phyloP scores from a whole-genome alignment of 345 rosid species.

The Alliaria petiolata region DNA sequence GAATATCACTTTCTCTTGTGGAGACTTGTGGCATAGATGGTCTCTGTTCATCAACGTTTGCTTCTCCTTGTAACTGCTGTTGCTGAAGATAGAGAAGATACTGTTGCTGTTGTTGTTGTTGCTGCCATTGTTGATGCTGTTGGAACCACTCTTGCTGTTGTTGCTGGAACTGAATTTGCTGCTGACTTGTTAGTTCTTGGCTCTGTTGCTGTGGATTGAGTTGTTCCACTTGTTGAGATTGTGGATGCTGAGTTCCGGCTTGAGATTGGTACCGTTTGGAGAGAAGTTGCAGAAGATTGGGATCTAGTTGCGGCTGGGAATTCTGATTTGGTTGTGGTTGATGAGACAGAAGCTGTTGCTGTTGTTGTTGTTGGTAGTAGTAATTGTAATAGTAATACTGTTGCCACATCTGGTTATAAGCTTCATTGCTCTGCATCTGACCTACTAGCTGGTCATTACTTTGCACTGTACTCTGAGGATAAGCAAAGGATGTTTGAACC shows the following conservation, averaged over 20 bases:
- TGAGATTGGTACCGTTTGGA: slow-evolving; percentile 32
- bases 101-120: slow-evolving; percentile 12
- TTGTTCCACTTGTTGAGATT: slow-evolving; percentile 34
- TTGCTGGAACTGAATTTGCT: slow-evolving; percentile 34
- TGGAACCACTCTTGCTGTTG: slow-evolving; percentile 38
- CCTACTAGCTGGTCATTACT: slow-evolving; percentile 42
- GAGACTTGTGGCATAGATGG: slow-evolving; percentile 27
- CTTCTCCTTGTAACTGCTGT: slow-evolving; percentile 33
- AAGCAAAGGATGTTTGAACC: slow-evolving; percentile 35
- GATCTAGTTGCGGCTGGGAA: slow-evolving; percentile 31
- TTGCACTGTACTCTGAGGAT: slow-evolving; percentile 42
- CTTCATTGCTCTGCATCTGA: slow-evolving; percentile 46
- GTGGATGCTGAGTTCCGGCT: slow-evolving; percentile 7
- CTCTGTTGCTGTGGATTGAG: slow-evolving; percentile 27
- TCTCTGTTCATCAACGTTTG: slow-evolving; percentile 28
- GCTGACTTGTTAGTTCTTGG: slow-evolving; percentile 45
- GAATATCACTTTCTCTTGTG: slow-evolving; percentile 10
- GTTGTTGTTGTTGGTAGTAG: slow-evolving; percentile 45
- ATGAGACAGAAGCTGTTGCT: slow-evolving; percentile 35
- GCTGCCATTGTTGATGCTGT: slow-evolving; percentile 37
- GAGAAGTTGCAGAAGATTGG: slow-evolving; percentile 18
- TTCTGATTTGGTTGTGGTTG: slow-evolving; percentile 34
- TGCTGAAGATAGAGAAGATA: slow-evolving; percentile 31
- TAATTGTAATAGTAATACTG: slow-evolving; percentile 65
- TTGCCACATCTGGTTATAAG: slow-evolving; percentile 77